phyloP scores from a whole-genome alignment of 306 rosid species.

The Pueraria montana region DNA sequence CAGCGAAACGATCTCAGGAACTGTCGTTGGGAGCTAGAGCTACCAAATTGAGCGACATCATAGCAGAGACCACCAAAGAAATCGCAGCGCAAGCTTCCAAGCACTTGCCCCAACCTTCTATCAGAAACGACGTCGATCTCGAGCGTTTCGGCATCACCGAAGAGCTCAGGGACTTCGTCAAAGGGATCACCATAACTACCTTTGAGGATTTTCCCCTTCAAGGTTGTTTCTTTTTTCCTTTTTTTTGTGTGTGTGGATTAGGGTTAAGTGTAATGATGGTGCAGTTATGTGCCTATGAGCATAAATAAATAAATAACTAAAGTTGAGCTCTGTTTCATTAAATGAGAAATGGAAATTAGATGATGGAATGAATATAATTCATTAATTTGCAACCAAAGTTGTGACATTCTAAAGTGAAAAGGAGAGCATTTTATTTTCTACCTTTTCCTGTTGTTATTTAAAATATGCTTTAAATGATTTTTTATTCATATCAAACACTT shows the following conservation, averaged over 20 bases:
- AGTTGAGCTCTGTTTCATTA: neutral
- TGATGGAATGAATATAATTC: no score
- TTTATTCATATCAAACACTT: no score
- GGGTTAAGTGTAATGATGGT: no score
- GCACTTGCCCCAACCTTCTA: conserved; percentile 33
- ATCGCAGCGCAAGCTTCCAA: conserved; percentile 71
- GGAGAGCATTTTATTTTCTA: no score
- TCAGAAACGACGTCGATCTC: conserved; percentile 35
- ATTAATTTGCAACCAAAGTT: no score
- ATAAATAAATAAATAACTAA: no score
- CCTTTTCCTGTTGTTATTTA: no score
- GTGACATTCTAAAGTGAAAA: no score
- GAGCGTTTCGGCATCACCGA: conserved; percentile 66
- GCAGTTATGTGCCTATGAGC: no score
- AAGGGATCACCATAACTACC: conserved; percentile 69
- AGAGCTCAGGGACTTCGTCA: conserved; percentile 73
- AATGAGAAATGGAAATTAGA: neutral
- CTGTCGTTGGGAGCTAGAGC: conserved; percentile 52
- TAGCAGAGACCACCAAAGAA: conserved; percentile 51
- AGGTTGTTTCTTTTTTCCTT: no score
- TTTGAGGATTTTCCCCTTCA: conserved; percentile 1
- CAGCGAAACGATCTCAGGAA: conserved; percentile 65
- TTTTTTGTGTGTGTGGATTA: no score
- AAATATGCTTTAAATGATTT: no score
- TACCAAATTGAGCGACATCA: conserved; percentile 40